Percentiles rank a stretch among this genome's conserved stretches.
Conservation (phyloP, 2,329 filamentous ascomycete genomes). For the Rhynchosporium graminicola region DNA sequence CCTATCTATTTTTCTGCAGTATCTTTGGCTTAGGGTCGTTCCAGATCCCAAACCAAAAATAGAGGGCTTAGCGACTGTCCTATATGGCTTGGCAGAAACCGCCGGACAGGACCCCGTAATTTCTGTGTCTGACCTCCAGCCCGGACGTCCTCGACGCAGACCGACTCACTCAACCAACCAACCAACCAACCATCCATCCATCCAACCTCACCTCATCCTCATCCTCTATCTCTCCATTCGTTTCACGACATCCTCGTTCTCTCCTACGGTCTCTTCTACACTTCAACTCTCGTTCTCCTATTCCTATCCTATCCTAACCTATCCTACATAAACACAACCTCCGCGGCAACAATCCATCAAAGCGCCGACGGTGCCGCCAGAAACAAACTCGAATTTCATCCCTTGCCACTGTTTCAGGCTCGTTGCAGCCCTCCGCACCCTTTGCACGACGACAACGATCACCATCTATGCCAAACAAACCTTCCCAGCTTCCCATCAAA, state of each 20-base stretch:
- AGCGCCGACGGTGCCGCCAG: constrained; percentile 3
- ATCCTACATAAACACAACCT: background rate
- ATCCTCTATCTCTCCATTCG: constrained; percentile 16
- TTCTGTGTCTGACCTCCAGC: constrained; percentile 7
- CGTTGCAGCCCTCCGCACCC: constrained; percentile 31
- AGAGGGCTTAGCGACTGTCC: constrained; percentile 15
- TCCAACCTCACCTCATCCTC: background rate
- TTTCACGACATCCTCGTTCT: constrained; percentile 14
- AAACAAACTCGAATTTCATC: constrained; percentile 6
- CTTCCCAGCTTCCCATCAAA: constrained; percentile 17
- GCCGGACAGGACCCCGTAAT: constrained; percentile 22
- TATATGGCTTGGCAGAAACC: constrained; percentile 10
- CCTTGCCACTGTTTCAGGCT: constrained; percentile 29
- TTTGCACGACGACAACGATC: constrained; percentile 22
- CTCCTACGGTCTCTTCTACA: constrained; percentile 22
- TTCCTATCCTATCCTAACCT: background rate
- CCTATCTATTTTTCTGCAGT: too few relatives aligned
- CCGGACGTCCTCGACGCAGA: background rate
- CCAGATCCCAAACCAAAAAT: constrained; percentile 7
- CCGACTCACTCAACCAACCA: background rate
- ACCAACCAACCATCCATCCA: background rate
- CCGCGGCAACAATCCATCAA: background rate
- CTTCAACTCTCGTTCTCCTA: constrained; percentile 25
- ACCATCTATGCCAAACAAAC: constrained; percentile 17
- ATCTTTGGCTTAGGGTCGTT: too few relatives aligned